These are phyloP conservation scores for Pterocarpus macrocarpus DNA, from an alignment of 306 rosid species.

Conservation along the genomic window DNA sequence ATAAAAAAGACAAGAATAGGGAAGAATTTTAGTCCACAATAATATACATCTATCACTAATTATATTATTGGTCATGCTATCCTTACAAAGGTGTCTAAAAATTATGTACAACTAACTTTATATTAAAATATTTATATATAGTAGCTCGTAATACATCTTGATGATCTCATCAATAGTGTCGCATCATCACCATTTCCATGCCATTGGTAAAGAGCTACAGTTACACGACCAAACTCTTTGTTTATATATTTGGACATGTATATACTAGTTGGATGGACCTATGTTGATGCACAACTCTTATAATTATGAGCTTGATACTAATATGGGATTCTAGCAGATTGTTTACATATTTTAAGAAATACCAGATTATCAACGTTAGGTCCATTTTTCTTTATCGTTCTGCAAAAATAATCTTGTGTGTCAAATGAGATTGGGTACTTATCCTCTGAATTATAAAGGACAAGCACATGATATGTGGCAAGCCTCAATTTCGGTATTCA, in stretches of 20 bases:
- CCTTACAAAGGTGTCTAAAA: background rate
- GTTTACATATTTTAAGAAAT: too few relatives aligned
- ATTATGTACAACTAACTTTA: background rate
- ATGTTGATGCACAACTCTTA: too few relatives aligned
- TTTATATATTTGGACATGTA: too few relatives aligned
- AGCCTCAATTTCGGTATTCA: too few relatives aligned
- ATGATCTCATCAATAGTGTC: background rate
- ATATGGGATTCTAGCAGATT: background rate
- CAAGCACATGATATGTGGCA: background rate
- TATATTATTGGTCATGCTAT: background rate
- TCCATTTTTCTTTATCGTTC: background rate
- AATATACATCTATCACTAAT: too few relatives aligned
- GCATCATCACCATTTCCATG: background rate
- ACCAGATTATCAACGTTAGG: background rate
- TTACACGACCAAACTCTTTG: background rate
- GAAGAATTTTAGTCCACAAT: too few relatives aligned
- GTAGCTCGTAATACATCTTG: background rate
- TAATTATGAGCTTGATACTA: background rate
- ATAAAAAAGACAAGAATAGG: too few relatives aligned
- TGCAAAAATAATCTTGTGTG: background rate
- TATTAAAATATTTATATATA: background rate
- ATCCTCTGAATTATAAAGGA: background rate
- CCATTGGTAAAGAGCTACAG: constrained; percentile 1
- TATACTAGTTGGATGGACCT: too few relatives aligned
- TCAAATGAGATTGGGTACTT: too few relatives aligned